These are phyloP conservation scores for Sarcodon sp. DNA, from an alignment of 768 basidiomycete genomes.

Conservation along the genomic window DNA sequence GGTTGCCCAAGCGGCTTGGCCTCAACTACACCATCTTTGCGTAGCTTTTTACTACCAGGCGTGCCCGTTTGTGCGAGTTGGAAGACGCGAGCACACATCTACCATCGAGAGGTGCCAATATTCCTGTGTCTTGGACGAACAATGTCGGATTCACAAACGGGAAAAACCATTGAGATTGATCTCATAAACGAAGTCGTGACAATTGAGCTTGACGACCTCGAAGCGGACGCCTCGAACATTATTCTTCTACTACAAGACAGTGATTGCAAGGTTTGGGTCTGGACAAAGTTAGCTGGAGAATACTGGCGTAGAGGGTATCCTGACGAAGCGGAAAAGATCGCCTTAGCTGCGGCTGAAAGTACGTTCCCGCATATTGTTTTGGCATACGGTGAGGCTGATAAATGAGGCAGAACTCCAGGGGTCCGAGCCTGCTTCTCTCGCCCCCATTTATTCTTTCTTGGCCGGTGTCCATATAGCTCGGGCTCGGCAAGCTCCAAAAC, in stretches of 20 bases:
- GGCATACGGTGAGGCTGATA: conserved; percentile 5
- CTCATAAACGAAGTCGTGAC: conserved; percentile 76
- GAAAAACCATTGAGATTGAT: conserved; percentile 61
- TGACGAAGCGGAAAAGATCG: conserved; percentile 68
- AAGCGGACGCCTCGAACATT: conserved; percentile 65
- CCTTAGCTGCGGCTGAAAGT: conserved; percentile 55
- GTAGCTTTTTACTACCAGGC: too few species aligned
- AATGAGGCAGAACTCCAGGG: conserved; percentile 26
- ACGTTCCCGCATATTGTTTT: conserved; percentile 12
- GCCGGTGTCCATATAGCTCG: conserved; percentile 78
- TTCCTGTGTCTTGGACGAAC: not conserved
- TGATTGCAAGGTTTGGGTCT: conserved; percentile 58
- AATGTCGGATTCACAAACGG: conserved; percentile 16
- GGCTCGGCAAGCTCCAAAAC: conserved; percentile 76
- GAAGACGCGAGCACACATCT: too few species aligned
- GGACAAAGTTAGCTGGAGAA: conserved; percentile 78
- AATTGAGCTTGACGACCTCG: conserved; percentile 80
- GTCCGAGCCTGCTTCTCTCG: conserved; percentile 24
- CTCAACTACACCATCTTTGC: too few species aligned
- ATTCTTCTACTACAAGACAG: conserved; percentile 62
- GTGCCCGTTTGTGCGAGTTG: too few species aligned
- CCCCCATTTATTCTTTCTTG: conserved; percentile 68
- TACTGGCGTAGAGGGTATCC: conserved; percentile 76
- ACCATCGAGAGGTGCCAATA: too few species aligned
- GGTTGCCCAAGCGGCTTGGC: too few species aligned